Evolutionary conservation across 2,329 filamentous ascomycete species (phyloP), one percentile per base, ranked within the genome.

Genomic region (Mariannaea sp.): DNA sequence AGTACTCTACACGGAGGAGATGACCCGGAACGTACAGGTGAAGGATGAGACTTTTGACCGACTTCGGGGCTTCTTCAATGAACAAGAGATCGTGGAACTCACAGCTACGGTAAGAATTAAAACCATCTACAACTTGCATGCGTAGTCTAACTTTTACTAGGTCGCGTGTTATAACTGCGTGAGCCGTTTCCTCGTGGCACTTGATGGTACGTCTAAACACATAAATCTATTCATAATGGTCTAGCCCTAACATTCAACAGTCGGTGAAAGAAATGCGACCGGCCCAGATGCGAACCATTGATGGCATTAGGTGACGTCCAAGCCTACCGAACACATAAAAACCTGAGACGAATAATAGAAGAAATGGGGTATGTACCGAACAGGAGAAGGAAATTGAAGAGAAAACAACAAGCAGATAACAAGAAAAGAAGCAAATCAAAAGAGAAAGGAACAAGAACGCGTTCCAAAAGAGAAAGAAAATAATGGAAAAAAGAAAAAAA

Each of bases 141-240:
- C 40, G 14, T 29, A 17, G 19, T 40, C 61, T 71, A 54, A 68
- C 49, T 24, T n/a, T 20, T 32, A 17, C 20, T 42, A 81, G 79
- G 71, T 83, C 60, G 89, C 88, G 10, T 85, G 83, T 49, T 95
- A 95, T 70, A 95, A 95, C 69, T 92, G 89, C 67, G 90, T 95
- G 13, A 92, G 88, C 70, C 81, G 90, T 24, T 92, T 95, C 63
- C 71, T 95, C 61, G 90, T 95, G 16, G 90, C 90, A 12, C 71
- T 96, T 50, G 87, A 95, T 74, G 89, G 84, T 86, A 73, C 71
- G 82, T 41, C 35, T 54, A 49, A 30, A 17, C n/a, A 53, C 46
- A 38, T 17, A 33, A 48, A 36, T 53, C 24, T 38, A 30, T 56
- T 51, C 38, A 41, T 17, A 41, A 47, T 48, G 55, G 26, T 36